These are phyloP conservation scores for Ceratocystis harringtonii DNA, from an alignment of 2,329 filamentous ascomycete species.

Conservation along the genomic window DNA sequence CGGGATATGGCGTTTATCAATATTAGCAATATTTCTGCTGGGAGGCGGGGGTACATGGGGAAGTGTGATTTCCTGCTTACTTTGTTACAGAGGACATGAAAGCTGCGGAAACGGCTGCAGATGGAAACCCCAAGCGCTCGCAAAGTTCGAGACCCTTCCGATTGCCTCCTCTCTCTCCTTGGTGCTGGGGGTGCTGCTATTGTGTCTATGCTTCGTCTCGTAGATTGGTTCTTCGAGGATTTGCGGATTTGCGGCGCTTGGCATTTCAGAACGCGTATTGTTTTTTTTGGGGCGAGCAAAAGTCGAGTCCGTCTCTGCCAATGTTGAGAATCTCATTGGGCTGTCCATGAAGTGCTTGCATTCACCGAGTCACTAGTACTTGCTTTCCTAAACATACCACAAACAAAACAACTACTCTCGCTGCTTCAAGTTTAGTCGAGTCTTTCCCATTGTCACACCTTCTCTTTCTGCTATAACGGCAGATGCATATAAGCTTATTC, in stretches of 20 bases:
- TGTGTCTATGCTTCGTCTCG: background rate
- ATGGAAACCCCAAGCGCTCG: constrained; percentile 2
- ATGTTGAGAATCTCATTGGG: no score
- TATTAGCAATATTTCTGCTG: background rate
- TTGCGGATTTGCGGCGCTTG: background rate
- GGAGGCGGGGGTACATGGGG: background rate
- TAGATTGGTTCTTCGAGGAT: background rate
- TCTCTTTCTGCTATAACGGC: background rate
- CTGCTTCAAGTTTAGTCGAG: background rate
- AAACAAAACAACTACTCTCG: background rate
- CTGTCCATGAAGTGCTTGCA: no score
- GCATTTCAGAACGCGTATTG: background rate
- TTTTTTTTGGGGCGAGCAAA: no score
- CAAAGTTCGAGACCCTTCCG: background rate
- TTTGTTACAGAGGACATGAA: background rate
- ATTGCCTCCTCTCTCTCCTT: background rate
- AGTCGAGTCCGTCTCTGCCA: no score
- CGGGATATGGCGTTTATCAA: background rate
- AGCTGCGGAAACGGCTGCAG: background rate
- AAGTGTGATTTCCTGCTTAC: background rate
- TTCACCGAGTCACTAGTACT: no score
- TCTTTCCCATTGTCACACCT: background rate
- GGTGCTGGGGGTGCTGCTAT: background rate
- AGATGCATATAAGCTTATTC: background rate
- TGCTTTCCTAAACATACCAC: no score